These are phyloP conservation scores for Flagelloscypha sp. DNA, from an alignment of 768 basidiomycete species.

Conservation along the genomic window DNA sequence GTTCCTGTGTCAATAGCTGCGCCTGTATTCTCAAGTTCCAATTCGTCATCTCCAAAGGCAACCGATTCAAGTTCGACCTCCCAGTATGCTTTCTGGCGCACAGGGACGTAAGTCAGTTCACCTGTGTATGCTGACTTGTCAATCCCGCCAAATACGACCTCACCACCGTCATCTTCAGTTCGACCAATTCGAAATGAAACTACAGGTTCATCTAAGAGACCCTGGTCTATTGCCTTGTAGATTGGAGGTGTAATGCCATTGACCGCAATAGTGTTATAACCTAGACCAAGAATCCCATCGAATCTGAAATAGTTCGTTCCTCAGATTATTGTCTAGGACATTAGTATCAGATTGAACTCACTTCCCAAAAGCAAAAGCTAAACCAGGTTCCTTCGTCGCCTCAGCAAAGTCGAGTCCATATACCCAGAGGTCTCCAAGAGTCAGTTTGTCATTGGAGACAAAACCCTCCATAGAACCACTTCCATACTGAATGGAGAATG, in stretches of 20 bases:
- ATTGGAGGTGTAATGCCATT: conserved; percentile 91
- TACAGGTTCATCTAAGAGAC: conserved; percentile 74
- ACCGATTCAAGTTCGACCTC: conserved; percentile 92
- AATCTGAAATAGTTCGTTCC: conserved; percentile 58
- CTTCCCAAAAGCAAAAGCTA: conserved; percentile 96
- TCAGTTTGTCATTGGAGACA: conserved; percentile 74
- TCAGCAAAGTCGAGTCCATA: conserved; percentile 84
- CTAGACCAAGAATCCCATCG: conserved; percentile 92
- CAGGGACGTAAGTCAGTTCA: conserved; percentile 76
- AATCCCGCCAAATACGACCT: conserved; percentile 87
- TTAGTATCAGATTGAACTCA: conserved; percentile 28
- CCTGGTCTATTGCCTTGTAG: conserved; percentile 83
- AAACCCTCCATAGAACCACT: conserved; percentile 96
- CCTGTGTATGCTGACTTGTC: conserved; percentile 73
- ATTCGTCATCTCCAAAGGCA: conserved; percentile 73
- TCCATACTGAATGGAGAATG: conserved; percentile 89
- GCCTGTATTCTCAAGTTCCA: conserved; percentile 90
- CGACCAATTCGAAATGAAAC: conserved; percentile 92
- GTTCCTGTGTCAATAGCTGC: conserved; percentile 93
- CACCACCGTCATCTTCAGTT: conserved; percentile 83
- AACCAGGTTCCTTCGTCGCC: conserved; percentile 91
- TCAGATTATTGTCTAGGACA: too few relatives aligned
- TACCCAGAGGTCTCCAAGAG: conserved; percentile 78
- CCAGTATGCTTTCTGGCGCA: conserved; percentile 96
- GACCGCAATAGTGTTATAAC: conserved; percentile 91